Percentiles rank a stretch among this genome's conserved stretches.
Conservation (phyloP, 139 green algal genomes). For the Chlorella sp. region DNA sequence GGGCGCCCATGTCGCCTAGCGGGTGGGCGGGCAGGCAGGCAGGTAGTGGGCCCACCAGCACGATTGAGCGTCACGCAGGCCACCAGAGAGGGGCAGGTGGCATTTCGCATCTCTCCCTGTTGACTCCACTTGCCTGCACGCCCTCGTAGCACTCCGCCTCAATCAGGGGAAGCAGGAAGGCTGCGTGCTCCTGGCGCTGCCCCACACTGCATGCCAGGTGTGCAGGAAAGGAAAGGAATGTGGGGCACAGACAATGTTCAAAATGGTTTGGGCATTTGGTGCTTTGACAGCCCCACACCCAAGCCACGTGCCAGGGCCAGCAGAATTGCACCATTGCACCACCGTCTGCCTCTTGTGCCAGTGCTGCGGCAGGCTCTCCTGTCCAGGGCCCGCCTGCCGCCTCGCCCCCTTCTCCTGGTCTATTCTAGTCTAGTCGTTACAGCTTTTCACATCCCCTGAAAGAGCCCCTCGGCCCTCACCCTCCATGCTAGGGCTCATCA, state of each 20-base stretch:
- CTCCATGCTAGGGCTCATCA: background rate
- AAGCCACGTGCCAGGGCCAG: background rate
- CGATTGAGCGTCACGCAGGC: background rate
- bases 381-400: no score
- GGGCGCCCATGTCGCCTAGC: no score
- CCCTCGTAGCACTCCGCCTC: constrained; percentile 22
- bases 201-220: constrained; percentile 1
- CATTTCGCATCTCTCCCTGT: no score
- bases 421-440: no score
- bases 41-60: no score
- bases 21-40: background rate
- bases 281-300: no score
- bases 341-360: no score
- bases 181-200: constrained; percentile 26
- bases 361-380: background rate
- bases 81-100: background rate
- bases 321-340: background rate
- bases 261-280: background rate
- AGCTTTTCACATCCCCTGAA: no score
- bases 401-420: no score
- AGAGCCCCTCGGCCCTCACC: no score
- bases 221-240: background rate
- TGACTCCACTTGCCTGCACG: constrained; percentile 4
- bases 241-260: background rate
- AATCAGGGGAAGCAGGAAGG: constrained; percentile 25